phyloP scores from a whole-genome alignment of 179 eudicot genomes.

The Vitellaria paradoxa region DNA sequence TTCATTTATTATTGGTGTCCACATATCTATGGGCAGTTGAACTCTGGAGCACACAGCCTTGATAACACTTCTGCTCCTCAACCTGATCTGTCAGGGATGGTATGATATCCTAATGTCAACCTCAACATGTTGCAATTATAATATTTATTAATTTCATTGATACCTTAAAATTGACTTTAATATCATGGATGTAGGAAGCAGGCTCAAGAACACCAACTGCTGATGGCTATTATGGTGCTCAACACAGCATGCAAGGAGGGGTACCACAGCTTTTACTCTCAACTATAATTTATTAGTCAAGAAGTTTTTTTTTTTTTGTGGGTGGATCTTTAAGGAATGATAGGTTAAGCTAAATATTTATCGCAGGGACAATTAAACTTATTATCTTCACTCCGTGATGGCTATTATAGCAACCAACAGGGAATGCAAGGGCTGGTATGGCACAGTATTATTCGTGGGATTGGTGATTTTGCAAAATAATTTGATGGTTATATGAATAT shows the following conservation, averaged over 20 bases:
- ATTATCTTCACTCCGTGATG: conserved; percentile 14
- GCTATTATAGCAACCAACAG: conserved; percentile 20
- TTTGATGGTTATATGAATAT: neutral
- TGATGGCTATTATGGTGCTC: conserved; percentile 45
- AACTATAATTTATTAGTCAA: neutral
- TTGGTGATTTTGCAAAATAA: neutral
- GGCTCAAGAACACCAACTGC: conserved; percentile 36
- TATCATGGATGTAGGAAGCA: conserved; percentile 33
- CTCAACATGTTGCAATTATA: neutral
- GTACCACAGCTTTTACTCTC: conserved; percentile 20
- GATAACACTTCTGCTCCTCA: conserved; percentile 19
- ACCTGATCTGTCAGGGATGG: conserved; percentile 26
- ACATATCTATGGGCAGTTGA: conserved; percentile 24
- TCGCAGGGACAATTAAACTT: conserved; percentile 19
- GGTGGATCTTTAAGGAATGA: neutral
- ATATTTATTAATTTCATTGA: neutral
- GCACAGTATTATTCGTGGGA: neutral
- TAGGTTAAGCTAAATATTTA: neutral
- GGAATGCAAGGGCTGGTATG: conserved; percentile 23
- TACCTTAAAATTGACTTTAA: neutral
- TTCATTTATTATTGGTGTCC: neutral
- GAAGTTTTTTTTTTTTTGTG: neutral
- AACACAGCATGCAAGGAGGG: conserved; percentile 40
- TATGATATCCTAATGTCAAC: conserved; percentile 11
- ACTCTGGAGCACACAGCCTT: conserved; percentile 15